phyloP scores from a whole-genome alignment of 2,329 filamentous ascomycete species.

The Colletotrichum aenigma region DNA sequence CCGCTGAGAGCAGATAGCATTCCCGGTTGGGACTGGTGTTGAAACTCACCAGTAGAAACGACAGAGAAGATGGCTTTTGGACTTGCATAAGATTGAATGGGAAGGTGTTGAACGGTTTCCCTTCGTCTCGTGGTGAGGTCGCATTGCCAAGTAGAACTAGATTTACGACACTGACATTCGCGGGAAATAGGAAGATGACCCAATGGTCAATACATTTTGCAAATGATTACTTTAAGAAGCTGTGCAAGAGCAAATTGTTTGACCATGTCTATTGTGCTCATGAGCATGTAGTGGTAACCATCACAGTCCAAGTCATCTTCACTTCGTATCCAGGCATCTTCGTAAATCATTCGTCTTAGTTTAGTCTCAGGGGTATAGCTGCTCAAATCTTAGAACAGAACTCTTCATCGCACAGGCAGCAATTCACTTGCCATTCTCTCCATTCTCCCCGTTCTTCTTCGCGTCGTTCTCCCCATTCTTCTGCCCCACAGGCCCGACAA shows the following conservation, averaged over 20 bases:
- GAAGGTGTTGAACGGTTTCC: too few relatives aligned
- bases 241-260: too few relatives aligned
- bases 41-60: too few relatives aligned
- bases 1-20: background rate
- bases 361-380: background rate
- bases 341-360: background rate
- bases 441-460: conserved; percentile 2
- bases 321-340: background rate
- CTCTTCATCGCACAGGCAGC: background rate
- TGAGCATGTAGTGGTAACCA: background rate
- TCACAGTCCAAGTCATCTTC: background rate
- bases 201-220: too few relatives aligned
- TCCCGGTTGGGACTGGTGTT: background rate
- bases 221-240: too few relatives aligned
- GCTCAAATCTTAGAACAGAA: background rate
- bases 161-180: too few relatives aligned
- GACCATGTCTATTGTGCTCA: background rate
- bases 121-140: too few relatives aligned
- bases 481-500: background rate
- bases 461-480: background rate
- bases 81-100: too few relatives aligned
- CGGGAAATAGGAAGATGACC: background rate
- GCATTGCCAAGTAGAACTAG: too few relatives aligned
- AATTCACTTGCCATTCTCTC: background rate
- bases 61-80: too few relatives aligned